Evolutionary conservation across 2,329 filamentous ascomycete species (phyloP).

Genomic region (Cladosporium sp.): DNA sequence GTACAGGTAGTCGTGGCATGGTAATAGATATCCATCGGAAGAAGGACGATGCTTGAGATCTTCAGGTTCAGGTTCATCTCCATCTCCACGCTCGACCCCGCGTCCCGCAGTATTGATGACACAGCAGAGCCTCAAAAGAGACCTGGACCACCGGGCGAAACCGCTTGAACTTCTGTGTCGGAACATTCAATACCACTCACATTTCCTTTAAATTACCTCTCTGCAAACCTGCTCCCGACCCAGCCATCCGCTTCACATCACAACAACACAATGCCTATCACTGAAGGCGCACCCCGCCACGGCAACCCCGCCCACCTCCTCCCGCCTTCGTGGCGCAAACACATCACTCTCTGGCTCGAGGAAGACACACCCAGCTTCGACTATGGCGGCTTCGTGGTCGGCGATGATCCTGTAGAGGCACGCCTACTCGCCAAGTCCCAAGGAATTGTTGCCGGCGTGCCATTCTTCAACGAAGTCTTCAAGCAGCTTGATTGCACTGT

Average conservation of each 20-base stretch:
- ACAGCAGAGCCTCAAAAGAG: neutral
- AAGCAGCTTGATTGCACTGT: slow-evolving; percentile 84
- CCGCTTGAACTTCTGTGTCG: neutral
- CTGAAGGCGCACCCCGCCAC: slow-evolving; percentile 56
- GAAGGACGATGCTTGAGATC: neutral
- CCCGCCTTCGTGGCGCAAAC: slow-evolving; percentile 78
- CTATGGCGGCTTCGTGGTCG: slow-evolving; percentile 96
- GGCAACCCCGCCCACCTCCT: slow-evolving; percentile 71
- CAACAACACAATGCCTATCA: slow-evolving; percentile 34
- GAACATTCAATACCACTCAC: neutral
- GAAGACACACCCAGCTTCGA: slow-evolving; percentile 97
- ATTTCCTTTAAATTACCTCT: neutral
- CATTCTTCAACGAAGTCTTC: slow-evolving; percentile 96
- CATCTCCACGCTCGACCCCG: neutral
- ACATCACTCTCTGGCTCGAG: slow-evolving; percentile 81
- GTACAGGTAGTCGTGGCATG: neutral
- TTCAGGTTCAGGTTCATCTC: neutral
- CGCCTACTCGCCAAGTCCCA: slow-evolving; percentile 58
- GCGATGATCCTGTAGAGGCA: slow-evolving; percentile 57
- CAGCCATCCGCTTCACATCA: neutral
- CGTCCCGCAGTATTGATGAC: neutral
- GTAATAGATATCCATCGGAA: too few species aligned
- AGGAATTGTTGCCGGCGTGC: slow-evolving; percentile 85
- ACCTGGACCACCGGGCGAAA: neutral
- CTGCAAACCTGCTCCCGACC: neutral